A percentile compares a stretch with the other conserved stretches of the same genome.
phyloP scores from a whole-genome alignment of 2,329 filamentous ascomycete genomes.

The Chaetomium strumarium region DNA sequence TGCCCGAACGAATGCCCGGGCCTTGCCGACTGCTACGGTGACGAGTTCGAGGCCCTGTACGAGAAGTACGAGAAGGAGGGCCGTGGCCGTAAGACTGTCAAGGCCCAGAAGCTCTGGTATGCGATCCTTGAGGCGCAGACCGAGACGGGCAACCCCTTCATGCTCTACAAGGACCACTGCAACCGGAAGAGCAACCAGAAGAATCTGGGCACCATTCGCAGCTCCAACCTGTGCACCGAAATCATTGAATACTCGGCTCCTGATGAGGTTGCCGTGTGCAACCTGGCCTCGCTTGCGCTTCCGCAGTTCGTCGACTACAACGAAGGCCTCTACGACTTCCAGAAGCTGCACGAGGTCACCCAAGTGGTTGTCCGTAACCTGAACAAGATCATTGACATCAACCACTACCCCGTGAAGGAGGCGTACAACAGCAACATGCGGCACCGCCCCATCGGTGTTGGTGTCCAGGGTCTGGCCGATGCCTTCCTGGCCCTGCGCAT shows the following conservation, averaged over 20 bases:
- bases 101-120: slow-evolving; percentile 99
- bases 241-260: slow-evolving; percentile 96
- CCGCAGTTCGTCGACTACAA: slow-evolving; percentile 86
- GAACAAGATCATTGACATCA: slow-evolving; percentile 97
- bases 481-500: slow-evolving; percentile 94
- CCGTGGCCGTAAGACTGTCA: slow-evolving; percentile 82
- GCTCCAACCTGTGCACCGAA: slow-evolving; percentile 98
- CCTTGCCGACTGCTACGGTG: slow-evolving; percentile 92
- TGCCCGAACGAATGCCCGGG: slow-evolving; percentile 95
- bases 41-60: slow-evolving; percentile 94
- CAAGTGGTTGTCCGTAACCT: slow-evolving; percentile 91
- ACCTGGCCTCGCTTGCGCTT: slow-evolving; percentile 88
- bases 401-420: slow-evolving; percentile 96
- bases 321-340: slow-evolving; percentile 83
- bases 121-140: slow-evolving; percentile 97
- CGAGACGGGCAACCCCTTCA: slow-evolving; percentile 98
- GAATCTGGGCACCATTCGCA: slow-evolving; percentile 96
- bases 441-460: slow-evolving; percentile 90
- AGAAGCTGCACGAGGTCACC: slow-evolving; percentile 91
- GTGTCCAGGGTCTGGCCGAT: slow-evolving; percentile 96
- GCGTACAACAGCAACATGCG: slow-evolving; percentile 95
- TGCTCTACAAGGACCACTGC: slow-evolving; percentile 98
- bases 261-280: slow-evolving; percentile 98
- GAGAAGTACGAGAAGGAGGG: slow-evolving; percentile 86
- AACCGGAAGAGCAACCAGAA: slow-evolving; percentile 99